phyloP scores from a whole-genome alignment of 2,329 filamentous ascomycete genomes.

The Colletotrichum chrysophilum region DNA sequence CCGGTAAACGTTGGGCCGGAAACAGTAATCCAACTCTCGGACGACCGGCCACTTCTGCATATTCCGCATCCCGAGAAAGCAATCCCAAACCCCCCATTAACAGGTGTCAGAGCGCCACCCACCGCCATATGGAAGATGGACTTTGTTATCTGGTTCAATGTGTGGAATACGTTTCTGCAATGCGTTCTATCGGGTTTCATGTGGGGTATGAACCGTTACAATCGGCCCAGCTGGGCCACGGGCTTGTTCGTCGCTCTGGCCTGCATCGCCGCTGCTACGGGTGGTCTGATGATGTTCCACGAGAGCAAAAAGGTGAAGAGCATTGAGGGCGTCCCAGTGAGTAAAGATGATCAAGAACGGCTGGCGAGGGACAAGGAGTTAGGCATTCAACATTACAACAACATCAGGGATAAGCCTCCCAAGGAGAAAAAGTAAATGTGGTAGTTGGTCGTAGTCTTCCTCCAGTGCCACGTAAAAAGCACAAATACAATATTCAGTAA shows the following conservation, averaged over 20 bases:
- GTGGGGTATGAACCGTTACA: conserved; percentile 78
- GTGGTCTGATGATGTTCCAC: conserved; percentile 71
- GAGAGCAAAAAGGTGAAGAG: conserved; percentile 76
- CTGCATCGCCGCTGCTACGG: conserved; percentile 70
- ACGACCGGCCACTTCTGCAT: conserved; percentile 42
- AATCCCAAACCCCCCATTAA: conserved; percentile 72
- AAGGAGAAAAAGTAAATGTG: conserved; percentile 41
- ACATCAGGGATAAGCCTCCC: conserved; percentile 56
- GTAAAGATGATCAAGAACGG: conserved; percentile 56
- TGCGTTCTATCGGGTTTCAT: conserved; percentile 77
- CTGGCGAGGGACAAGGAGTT: conserved; percentile 57
- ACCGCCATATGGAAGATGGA: conserved; percentile 79
- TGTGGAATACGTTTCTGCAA: conserved; percentile 82
- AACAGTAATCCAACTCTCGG: conserved; percentile 48
- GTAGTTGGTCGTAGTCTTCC: neutral
- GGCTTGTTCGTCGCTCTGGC: conserved; percentile 80
- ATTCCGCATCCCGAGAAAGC: conserved; percentile 70
- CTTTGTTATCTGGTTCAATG: conserved; percentile 78
- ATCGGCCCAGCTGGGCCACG: conserved; percentile 80
- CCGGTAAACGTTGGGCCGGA: conserved; percentile 57
- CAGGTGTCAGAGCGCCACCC: conserved; percentile 70
- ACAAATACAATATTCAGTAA: neutral
- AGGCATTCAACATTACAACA: conserved; percentile 65
- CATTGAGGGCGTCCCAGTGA: conserved; percentile 73
- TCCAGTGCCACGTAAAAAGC: neutral